Evolutionary conservation across 495 filamentous ascomycete species (phyloP).

Genomic region (Neurospora sp.): DNA sequence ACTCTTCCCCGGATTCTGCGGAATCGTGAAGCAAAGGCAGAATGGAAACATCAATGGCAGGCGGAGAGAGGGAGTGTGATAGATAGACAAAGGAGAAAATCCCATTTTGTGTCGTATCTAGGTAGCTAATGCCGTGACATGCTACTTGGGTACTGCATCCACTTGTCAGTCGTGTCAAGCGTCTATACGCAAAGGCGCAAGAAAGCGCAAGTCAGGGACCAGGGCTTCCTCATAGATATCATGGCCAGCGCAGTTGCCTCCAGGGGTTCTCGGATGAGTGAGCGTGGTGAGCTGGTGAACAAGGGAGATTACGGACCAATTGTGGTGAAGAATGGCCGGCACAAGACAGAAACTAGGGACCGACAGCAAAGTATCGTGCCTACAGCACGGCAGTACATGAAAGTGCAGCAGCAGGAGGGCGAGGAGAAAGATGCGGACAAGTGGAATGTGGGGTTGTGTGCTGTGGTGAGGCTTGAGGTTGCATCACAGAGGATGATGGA

Average conservation of each 20-base stretch:
- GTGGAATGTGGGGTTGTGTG: too few species aligned
- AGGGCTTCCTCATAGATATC: neutral
- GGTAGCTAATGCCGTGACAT: neutral
- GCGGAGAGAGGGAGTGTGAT: neutral
- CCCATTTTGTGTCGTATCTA: neutral
- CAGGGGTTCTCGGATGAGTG: neutral
- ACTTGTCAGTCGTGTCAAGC: neutral
- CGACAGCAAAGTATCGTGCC: neutral
- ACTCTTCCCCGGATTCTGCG: conserved; percentile 9
- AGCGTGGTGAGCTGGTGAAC: neutral
- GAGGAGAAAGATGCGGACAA: too few species aligned
- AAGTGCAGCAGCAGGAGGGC: too few species aligned
- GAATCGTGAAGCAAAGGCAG: neutral
- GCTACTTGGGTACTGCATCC: neutral
- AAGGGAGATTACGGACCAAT: neutral
- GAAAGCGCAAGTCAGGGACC: neutral
- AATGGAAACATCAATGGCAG: conserved; percentile 1
- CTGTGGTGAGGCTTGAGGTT: neutral
- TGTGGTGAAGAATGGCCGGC: neutral
- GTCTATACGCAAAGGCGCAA: neutral
- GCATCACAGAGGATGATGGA: neutral
- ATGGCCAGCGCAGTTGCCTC: neutral
- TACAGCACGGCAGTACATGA: too few species aligned
- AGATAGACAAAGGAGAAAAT: neutral
- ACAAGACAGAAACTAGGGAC: neutral